Conservation (phyloP, 768 basidiomycete species). For the Terana coerulea region DNA sequence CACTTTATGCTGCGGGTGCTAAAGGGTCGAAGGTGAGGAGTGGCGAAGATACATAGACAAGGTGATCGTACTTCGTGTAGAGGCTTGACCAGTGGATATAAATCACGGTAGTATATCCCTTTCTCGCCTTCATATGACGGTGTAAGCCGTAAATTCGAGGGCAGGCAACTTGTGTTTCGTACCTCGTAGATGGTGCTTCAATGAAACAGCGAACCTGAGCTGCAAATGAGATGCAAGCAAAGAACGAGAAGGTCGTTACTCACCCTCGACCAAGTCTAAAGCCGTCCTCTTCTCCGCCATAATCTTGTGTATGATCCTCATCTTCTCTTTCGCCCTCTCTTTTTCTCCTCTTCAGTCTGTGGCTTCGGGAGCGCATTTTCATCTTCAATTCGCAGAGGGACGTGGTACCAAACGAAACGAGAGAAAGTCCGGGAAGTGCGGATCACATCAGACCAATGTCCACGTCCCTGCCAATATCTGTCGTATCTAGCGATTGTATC, state of each 20-base stretch:
- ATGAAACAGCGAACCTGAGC: conserved; percentile 46
- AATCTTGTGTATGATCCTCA: conserved; percentile 39
- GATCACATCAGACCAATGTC: conserved; percentile 54
- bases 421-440: conserved; percentile 44
- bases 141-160: too few relatives aligned
- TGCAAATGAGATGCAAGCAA: neutral
- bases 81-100: conserved; percentile 53
- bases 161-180: too few relatives aligned
- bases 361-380: conserved; percentile 10
- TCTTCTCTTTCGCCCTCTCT: conserved; percentile 30
- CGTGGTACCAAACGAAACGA: conserved; percentile 60
- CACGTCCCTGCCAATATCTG: conserved; percentile 56
- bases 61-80: conserved; percentile 44
- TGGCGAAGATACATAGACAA: too few relatives aligned
- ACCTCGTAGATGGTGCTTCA: conserved; percentile 65
- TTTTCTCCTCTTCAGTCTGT: conserved; percentile 19
- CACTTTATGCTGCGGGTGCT: conserved; percentile 4
- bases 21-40: too few relatives aligned
- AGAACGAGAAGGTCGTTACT: conserved; percentile 19
- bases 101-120: conserved; percentile 59
- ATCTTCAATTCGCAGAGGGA: conserved; percentile 49
- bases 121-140: conserved; percentile 45
- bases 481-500: conserved; percentile 42
- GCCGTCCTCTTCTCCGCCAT: conserved; percentile 63
- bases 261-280: conserved; percentile 57